A percentile compares a stretch with the other conserved stretches of the same genome.
Conservation (phyloP, 179 eudicot species). For the Silene vulgaris region DNA sequence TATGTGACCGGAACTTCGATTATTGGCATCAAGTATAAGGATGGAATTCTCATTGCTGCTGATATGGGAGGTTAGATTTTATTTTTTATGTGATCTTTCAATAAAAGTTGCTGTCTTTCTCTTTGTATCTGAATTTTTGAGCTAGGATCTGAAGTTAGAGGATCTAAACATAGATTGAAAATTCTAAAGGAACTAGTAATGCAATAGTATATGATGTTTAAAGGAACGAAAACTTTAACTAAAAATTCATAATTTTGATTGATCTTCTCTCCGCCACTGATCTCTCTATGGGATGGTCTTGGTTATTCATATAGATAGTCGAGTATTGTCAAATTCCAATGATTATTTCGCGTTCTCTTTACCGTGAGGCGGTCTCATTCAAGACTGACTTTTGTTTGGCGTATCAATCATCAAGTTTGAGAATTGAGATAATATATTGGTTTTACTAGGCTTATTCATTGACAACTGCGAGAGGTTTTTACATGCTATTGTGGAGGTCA, state of each 20-base stretch:
- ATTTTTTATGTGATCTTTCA: not conserved
- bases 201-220: not conserved
- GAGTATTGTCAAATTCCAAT: not conserved
- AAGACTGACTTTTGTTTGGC: not conserved
- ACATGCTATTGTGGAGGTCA: not conserved
- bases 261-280: not conserved
- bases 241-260: not conserved
- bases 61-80: conserved; percentile 88
- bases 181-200: not conserved
- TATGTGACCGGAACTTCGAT: conserved; percentile 96
- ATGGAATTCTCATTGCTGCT: conserved; percentile 92
- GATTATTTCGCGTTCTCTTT: not conserved
- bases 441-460: not conserved
- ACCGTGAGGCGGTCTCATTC: not conserved
- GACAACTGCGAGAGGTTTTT: not conserved
- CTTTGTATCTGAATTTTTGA: not conserved
- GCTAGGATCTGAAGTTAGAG: not conserved
- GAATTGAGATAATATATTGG: not conserved
- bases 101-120: not conserved
- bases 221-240: not conserved
- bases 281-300: not conserved
- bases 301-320: not conserved
- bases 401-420: not conserved
- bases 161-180: too few species aligned
- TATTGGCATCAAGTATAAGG: conserved; percentile 82